phyloP scores from a whole-genome alignment of 768 basidiomycete genomes.

The Gyrodon lividus region DNA sequence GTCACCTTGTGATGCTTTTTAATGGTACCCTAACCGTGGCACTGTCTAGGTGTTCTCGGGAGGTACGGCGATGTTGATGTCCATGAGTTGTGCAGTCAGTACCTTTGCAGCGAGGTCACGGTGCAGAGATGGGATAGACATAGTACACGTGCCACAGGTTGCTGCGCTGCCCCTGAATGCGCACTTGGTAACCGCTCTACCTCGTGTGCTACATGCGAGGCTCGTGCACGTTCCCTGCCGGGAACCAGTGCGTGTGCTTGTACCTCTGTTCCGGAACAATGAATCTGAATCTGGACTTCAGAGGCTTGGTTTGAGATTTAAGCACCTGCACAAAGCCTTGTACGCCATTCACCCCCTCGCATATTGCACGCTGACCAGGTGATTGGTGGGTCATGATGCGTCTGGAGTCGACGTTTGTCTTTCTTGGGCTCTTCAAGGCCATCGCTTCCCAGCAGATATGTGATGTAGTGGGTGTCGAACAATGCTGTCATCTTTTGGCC shows the following conservation, averaged over 20 bases:
- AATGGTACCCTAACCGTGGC: background rate
- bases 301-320: slow-evolving; percentile 13
- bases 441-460: slow-evolving; percentile 51
- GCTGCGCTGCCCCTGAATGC: background rate
- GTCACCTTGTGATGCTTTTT: background rate
- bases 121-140: background rate
- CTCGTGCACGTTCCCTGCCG: background rate
- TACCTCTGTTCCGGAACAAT: background rate
- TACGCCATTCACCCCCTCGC: slow-evolving; percentile 6
- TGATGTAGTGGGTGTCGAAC: slow-evolving; percentile 43
- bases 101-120: background rate
- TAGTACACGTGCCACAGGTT: background rate
- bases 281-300: slow-evolving; percentile 6
- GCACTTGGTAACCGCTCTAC: background rate
- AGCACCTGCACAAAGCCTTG: slow-evolving; percentile 3
- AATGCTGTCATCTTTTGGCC: background rate
- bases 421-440: slow-evolving; percentile 18
- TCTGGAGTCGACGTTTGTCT: slow-evolving; percentile 13
- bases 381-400: slow-evolving; percentile 11
- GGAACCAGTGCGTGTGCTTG: background rate
- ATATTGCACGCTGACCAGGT: background rate
- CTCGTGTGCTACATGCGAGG: background rate
- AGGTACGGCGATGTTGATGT: background rate
- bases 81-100: background rate
- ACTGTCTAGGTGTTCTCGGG: background rate